These are phyloP conservation scores for Leccinellum albellum DNA, from an alignment of 768 basidiomycete species.

Conservation along the genomic window DNA sequence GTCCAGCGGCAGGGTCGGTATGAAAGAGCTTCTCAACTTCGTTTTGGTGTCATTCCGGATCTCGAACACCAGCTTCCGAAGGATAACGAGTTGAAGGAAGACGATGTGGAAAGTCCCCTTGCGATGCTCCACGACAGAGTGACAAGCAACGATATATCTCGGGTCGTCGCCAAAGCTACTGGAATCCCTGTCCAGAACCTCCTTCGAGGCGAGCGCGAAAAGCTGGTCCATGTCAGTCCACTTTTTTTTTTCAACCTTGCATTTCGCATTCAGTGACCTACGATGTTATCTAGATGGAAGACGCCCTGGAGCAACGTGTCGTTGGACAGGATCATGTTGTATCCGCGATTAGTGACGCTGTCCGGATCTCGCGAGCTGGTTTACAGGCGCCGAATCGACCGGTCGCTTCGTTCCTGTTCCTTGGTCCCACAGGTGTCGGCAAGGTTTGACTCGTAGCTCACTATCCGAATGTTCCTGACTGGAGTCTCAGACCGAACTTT, in stretches of 20 bases:
- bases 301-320: slow-evolving; percentile 64
- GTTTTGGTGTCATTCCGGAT: slow-evolving; percentile 83
- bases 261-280: neutral
- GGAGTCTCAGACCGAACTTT: slow-evolving; percentile 64
- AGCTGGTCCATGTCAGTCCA: slow-evolving; percentile 73
- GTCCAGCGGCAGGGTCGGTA: slow-evolving; percentile 87
- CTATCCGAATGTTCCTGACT: neutral
- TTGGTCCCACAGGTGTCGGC: slow-evolving; percentile 85
- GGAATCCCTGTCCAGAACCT: slow-evolving; percentile 89
- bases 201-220: slow-evolving; percentile 85
- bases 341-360: slow-evolving; percentile 79
- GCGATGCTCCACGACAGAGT: slow-evolving; percentile 82
- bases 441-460: slow-evolving; percentile 43
- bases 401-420: slow-evolving; percentile 88
- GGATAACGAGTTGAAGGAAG: slow-evolving; percentile 44
- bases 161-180: slow-evolving; percentile 84
- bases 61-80: slow-evolving; percentile 67
- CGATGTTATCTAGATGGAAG: slow-evolving; percentile 70
- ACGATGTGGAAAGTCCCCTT: slow-evolving; percentile 39
- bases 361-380: slow-evolving; percentile 89
- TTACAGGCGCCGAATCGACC: slow-evolving; percentile 85
- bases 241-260: neutral
- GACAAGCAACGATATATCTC: slow-evolving; percentile 83
- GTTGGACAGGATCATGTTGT: slow-evolving; percentile 94
- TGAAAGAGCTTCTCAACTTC: slow-evolving; percentile 77